Evolutionary conservation across 2,329 filamentous ascomycete species (phyloP), one percentile per base, ranked within the genome.

Genomic region (Exophiala bonariae): DNA sequence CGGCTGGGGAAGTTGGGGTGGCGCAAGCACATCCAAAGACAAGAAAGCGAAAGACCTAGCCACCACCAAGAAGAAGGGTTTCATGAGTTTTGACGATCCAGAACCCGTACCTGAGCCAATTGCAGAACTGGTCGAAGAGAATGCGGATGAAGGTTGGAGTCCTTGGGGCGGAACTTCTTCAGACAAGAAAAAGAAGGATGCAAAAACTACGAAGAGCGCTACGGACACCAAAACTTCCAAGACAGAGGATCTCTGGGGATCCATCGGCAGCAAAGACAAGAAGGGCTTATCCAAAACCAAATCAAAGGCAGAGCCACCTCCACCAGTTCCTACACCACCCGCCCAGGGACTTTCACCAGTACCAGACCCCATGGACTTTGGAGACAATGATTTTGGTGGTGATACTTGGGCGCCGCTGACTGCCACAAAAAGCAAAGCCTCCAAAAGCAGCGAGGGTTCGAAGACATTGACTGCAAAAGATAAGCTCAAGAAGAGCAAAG

Each of bases 251-350:
- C 58, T 65, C 26, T 72, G 66, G 68, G 65, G 57, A 2, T 35
- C 59, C 6, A 54, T 55, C 35, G 52, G 42, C n/a, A 36, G 45
- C 20, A 57, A 57, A 26, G 57, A 62, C 3, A 79, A 76, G 56
- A 67, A 67, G 56, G 64, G 63, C 1, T 76, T 73, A 55, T 80
- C 75, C 59, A 66, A 61, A 37, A 64, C 66, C 44, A 77, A 68
- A 52, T 62, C 64, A 40, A 52, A 68, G 38, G 62, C 66, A 43
- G 69, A 71, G 23, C 70, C 70, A 41, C 73, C 73, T 23, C 73
- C 73, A 28, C 72, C 71, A 14, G 73, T 70, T 17, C 73, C 73
- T 2, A 74, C 71, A 26, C 72, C 73, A 35, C 73, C 73, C 34
- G 64, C 70, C 37, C 64, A 73, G 50, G 71, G 69, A 16, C 56